Evolutionary conservation across 2,329 filamentous ascomycete genomes (phyloP), one percentile per base, ranked within the genome.

Genomic region (Elsinoe batatas): DNA sequence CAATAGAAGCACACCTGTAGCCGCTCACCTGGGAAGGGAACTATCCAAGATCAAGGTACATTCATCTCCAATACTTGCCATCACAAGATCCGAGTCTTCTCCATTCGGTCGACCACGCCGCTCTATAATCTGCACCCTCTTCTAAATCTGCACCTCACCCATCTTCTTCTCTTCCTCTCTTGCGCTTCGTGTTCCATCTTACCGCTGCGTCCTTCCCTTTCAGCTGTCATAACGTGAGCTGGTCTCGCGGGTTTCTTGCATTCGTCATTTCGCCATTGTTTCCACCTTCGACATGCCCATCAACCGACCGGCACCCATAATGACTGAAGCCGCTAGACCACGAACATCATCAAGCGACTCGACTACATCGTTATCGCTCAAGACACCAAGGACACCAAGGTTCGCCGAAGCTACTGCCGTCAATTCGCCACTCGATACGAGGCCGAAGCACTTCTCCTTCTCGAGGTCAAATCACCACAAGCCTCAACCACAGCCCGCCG

Each of bases 351-450:
- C 70, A n/a, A 65, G 68, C 56, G 58, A 59, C 40, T 70, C 68
- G n/a, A 64, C 63, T 47, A 62, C 63, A 56, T 37, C 47, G 32
- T 66, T 67, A 5, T 74, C 73, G 50, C 65, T 77, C 61, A 87
- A 86, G 72, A 76, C 80, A 37, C 85, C 85, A 59, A 80, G 87
- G 65, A 85, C 84, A 63, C 85, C 87, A 64, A 84, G 87, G 65
- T 91, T 91, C 66, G 85, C 85, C 56, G 87, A 91, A 75, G 87
- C 86, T 43, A 91, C 87, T 30, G 80, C 85, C 26, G 83, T 91
- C 53, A 77, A 90, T 73, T 91, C 87, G 46, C 87, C 87, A 40
- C 75, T 89, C 65, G 85, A 90, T 59, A 74, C 73, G 49, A 67
- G 70, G 40, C 63, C 65, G 62, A 64, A 63, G 37, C 69, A 69